These are phyloP conservation scores for Sugiyamaella neomexicana DNA, from an alignment of 1,139 yeast species.

Conservation along the genomic window DNA sequence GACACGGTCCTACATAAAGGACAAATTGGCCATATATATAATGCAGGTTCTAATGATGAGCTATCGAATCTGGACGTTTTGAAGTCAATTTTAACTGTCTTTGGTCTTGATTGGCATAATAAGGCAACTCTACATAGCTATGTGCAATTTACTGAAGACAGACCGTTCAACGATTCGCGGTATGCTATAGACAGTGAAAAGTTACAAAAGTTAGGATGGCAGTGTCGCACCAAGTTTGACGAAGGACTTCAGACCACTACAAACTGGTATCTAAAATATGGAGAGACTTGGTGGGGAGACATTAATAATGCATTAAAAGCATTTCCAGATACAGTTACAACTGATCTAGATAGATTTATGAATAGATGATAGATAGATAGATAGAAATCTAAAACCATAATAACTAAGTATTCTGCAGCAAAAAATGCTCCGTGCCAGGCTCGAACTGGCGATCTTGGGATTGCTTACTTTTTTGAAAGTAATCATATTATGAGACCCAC, in stretches of 20 bases:
- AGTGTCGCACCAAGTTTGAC: conserved; percentile 42
- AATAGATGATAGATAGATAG: background rate
- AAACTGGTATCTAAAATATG: conserved; percentile 40
- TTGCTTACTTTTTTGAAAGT: conserved; percentile 24
- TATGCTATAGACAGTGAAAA: conserved; percentile 48
- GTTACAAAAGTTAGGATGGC: conserved; percentile 51
- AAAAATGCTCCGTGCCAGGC: conserved; percentile 34
- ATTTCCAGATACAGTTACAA: conserved; percentile 28
- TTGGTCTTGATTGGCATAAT: conserved; percentile 32
- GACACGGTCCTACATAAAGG: conserved; percentile 42
- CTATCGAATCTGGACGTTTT: conserved; percentile 45
- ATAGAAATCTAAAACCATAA: background rate
- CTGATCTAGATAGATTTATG: conserved; percentile 6
- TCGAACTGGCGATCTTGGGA: conserved; percentile 40
- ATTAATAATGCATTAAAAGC: conserved; percentile 32
- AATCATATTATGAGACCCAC: conserved; percentile 37
- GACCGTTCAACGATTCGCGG: conserved; percentile 53
- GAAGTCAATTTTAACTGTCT: conserved; percentile 33
- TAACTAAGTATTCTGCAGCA: too few species aligned
- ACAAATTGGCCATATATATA: conserved; percentile 45
- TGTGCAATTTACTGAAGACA: conserved; percentile 45
- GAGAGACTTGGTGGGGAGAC: conserved; percentile 39
- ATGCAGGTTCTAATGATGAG: conserved; percentile 52
- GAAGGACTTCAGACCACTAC: conserved; percentile 44
- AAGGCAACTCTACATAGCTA: conserved; percentile 26